A percentile compares a stretch with the other conserved stretches of the same genome.
These are phyloP conservation scores for Rhizoctonia solani DNA, from an alignment of 1,284 basidiomycete genomes.

Conservation along the genomic window DNA sequence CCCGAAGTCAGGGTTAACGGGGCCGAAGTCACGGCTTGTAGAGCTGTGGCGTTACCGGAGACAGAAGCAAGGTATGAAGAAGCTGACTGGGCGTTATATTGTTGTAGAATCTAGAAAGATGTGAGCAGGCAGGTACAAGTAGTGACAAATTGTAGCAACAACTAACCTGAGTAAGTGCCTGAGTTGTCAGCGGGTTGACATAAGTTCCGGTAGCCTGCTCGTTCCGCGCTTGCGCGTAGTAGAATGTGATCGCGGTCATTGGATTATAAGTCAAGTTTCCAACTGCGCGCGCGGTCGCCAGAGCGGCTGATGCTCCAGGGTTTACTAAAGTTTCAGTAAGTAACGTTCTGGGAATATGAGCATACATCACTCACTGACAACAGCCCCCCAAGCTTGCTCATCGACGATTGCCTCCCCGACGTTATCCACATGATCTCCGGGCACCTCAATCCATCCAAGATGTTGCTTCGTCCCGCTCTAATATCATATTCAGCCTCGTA, in stretches of 20 bases:
- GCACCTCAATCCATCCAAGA: constrained; percentile 43
- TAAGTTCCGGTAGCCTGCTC: constrained; percentile 29
- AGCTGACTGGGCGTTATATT: constrained; percentile 15
- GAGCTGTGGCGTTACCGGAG: constrained; percentile 45
- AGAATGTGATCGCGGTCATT: not conserved
- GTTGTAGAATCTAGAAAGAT: not conserved
- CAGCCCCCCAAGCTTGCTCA: constrained; percentile 7
- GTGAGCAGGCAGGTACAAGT: constrained; percentile 39
- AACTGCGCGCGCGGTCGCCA: not conserved
- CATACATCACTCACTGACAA: not conserved
- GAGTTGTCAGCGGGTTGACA: constrained; percentile 32
- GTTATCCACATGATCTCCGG: not conserved
- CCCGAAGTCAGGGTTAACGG: constrained; percentile 49
- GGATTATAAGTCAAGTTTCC: constrained; percentile 7
- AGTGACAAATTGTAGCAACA: constrained; percentile 39
- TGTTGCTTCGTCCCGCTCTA: constrained; percentile 41
- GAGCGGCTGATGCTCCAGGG: not conserved
- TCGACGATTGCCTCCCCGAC: not conserved
- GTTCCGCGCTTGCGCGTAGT: constrained; percentile 32
- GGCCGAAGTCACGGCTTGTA: constrained; percentile 45
- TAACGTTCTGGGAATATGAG: not conserved
- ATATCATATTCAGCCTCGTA: constrained; percentile 22
- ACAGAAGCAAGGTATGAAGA: constrained; percentile 3
- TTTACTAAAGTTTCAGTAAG: not conserved
- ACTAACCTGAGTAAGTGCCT: constrained; percentile 40